phyloP scores from a whole-genome alignment of 257 asterid species.

The Petrea volubilis region DNA sequence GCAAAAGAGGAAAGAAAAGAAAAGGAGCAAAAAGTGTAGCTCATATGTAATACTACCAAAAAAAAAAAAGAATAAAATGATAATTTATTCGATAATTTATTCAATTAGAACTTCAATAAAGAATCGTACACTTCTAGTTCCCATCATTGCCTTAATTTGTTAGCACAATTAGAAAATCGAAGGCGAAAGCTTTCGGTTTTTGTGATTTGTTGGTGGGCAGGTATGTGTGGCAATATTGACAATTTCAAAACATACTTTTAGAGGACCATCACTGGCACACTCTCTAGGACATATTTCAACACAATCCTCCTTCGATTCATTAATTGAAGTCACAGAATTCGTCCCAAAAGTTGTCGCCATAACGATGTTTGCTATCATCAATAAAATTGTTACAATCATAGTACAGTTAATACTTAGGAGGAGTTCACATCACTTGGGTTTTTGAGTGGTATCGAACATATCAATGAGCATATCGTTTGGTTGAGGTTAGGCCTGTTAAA shows the following conservation, averaged over 20 bases:
- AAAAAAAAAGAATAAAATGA: not conserved
- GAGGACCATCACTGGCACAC: not conserved
- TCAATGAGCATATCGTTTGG: too few relatives aligned
- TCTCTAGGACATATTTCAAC: not conserved
- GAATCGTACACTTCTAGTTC: not conserved
- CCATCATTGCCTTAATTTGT: too few relatives aligned
- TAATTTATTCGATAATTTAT: not conserved
- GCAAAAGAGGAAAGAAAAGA: too few relatives aligned
- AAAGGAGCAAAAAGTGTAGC: too few relatives aligned
- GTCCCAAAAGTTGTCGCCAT: not conserved
- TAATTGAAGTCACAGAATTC: not conserved
- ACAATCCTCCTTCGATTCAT: not conserved
- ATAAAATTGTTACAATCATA: not conserved
- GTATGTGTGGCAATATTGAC: constrained; percentile 7
- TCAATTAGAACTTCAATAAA: not conserved
- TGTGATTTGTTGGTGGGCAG: not conserved
- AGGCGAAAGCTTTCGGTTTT: not conserved
- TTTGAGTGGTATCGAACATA: too few relatives aligned
- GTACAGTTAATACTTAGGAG: too few relatives aligned
- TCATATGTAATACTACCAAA: too few relatives aligned
- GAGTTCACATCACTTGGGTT: too few relatives aligned
- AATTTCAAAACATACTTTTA: not conserved
- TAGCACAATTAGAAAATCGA: not conserved
- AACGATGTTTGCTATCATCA: not conserved
- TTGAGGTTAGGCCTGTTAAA: too few relatives aligned